phyloP scores from a whole-genome alignment of 371 early-diverging fungal genomes.

The Mucor irregularis region DNA sequence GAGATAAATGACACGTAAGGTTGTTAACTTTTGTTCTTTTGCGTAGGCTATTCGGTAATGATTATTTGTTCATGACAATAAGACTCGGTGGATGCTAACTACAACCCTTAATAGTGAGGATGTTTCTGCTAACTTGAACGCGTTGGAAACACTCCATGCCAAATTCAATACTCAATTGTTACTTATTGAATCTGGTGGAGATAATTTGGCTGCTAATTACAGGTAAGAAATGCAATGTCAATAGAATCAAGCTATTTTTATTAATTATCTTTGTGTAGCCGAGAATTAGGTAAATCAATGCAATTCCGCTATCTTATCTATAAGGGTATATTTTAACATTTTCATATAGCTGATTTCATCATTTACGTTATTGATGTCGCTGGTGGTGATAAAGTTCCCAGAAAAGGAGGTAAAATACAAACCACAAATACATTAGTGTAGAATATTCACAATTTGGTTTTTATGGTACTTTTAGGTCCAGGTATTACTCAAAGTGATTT shows the following conservation, averaged over 20 bases:
- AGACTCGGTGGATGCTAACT: background rate
- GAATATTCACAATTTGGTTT: background rate
- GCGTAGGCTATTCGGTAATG: slow-evolving; percentile 51
- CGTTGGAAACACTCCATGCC: slow-evolving; percentile 84
- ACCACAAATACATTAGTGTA: too few relatives aligned
- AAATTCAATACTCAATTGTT: slow-evolving; percentile 81
- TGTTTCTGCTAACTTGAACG: slow-evolving; percentile 91
- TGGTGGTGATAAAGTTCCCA: slow-evolving; percentile 92
- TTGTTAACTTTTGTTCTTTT: background rate
- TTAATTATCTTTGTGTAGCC: slow-evolving; percentile 29
- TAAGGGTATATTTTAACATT: background rate
- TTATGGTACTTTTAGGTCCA: slow-evolving; percentile 75
- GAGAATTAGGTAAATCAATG: slow-evolving; percentile 46
- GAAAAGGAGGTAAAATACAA: slow-evolving; percentile 75
- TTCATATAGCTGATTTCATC: slow-evolving; percentile 83
- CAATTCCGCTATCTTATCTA: slow-evolving; percentile 13
- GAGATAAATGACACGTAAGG: background rate
- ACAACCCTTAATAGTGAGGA: slow-evolving; percentile 70
- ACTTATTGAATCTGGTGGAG: slow-evolving; percentile 91
- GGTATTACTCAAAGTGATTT: slow-evolving; percentile 95
- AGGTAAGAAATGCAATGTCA: slow-evolving; percentile 32
- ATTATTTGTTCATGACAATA: too few relatives aligned
- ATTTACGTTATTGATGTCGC: slow-evolving; percentile 96
- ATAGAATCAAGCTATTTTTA: slow-evolving; percentile 5
- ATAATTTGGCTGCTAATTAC: slow-evolving; percentile 93